Conservation (phyloP, 371 early-diverging fungal genomes). For the Zychaea mexicana region DNA sequence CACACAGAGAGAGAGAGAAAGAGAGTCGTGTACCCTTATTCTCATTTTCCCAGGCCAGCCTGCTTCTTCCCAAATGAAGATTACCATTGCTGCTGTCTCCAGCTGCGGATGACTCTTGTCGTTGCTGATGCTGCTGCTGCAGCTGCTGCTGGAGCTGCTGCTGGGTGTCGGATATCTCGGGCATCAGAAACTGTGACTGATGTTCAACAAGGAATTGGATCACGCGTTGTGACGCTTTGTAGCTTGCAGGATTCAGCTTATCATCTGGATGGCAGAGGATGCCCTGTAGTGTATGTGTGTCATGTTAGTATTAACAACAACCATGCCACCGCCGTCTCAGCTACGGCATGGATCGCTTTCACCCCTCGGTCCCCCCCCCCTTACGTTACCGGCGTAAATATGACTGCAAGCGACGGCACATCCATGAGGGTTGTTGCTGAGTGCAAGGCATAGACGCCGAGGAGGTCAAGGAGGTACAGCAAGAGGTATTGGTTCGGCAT, state of each 20-base stretch:
- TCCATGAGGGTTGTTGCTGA: conserved; percentile 57
- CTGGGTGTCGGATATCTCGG: conserved; percentile 9
- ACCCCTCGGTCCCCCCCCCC: not conserved
- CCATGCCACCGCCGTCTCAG: too few species aligned
- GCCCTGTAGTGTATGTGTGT: conserved; percentile 17
- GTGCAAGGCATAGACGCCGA: conserved; percentile 50
- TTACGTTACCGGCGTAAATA: conserved; percentile 55
- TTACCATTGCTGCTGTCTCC: too few species aligned
- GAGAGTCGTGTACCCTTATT: too few species aligned
- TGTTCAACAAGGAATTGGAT: conserved; percentile 52
- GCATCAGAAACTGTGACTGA: conserved; percentile 43
- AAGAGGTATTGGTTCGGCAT: conserved; percentile 56
- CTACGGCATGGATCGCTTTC: too few species aligned
- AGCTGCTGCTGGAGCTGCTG: not conserved
- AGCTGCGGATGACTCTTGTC: not conserved
- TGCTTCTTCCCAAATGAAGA: too few species aligned
- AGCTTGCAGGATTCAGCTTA: conserved; percentile 53
- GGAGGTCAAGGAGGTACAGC: conserved; percentile 60
- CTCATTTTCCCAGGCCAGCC: too few species aligned
- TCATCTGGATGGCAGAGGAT: conserved; percentile 53
- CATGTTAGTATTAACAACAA: too few species aligned
- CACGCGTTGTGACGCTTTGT: conserved; percentile 50
- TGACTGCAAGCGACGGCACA: conserved; percentile 52
- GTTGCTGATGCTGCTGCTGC: not conserved
- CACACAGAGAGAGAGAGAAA: too few species aligned